Base-by-base conservation (phyloP, 441 rosid genomes). In the Pelargonium australe region DNA sequence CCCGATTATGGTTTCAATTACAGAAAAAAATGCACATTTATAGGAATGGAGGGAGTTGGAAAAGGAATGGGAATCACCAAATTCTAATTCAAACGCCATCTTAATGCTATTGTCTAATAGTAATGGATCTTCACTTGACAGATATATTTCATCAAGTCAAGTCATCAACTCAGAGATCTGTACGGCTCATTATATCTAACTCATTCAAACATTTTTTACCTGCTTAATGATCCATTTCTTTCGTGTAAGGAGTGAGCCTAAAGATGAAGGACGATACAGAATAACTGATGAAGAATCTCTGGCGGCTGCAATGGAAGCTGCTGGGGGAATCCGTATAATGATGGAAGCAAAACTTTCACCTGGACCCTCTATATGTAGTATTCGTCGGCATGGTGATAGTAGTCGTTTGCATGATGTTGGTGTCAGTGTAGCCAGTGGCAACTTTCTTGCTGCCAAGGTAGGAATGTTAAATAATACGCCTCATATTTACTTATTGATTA, bases 401-500 rank as follows among this genome's bases (percentile, higher is more conserved):
- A 89, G 92, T 66, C 96, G 95, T 14, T 81, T 83, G 84, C 97
- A 91, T 73, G 96, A 91, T 72, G 95, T 85, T 7, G 95, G 95
- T 71, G 98, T 94, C 62, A 91, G 93, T 47, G 98, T 94, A 10
- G 96, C 92, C 60, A 89, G 93, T 80, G 98, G 98, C 17, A 94
- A 94, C 82, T 94, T 94, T 80, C 95, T 94, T 75, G 98, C 97
- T 23, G 95, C 98, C 63, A 94, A 94, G 85, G 98, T 94, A 79
- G 68, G 68, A 17, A 47, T 58, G 67, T 49, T 64, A 57, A 49
- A 49, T 31, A 23, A 70, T 73, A 2, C 4, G 57, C 43, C 49
- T 49, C 41, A 57, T 57, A 17, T 19, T 7, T 47, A 2, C 28
- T 17, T 57, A 55, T 58, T 58, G 31, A 25, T 64, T 16, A 6